phyloP scores from a whole-genome alignment of 2,329 filamentous ascomycete species.

The Polytolypa hystricis region DNA sequence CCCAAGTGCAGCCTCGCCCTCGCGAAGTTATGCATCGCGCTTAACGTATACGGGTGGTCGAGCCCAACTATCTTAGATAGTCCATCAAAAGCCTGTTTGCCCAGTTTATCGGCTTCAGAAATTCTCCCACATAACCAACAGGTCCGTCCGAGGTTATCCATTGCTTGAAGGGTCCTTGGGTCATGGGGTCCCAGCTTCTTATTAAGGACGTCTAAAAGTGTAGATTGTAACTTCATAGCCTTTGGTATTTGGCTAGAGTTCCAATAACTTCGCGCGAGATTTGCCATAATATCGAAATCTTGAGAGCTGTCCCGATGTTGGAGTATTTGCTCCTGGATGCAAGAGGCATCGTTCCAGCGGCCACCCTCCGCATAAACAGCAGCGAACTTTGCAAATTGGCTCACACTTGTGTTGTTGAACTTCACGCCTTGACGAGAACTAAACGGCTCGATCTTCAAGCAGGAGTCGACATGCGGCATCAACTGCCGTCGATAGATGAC shows the following conservation, averaged over 20 bases:
- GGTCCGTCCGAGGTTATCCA: conserved; percentile 20
- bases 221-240: conserved; percentile 10
- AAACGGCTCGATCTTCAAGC: conserved; percentile 6
- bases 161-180: conserved; percentile 19
- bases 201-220: conserved; percentile 8
- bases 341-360: conserved; percentile 6
- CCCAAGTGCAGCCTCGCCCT: conserved; percentile 7
- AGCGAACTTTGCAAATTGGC: conserved; percentile 7
- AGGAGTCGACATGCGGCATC: conserved; percentile 16
- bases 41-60: conserved; percentile 19
- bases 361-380: conserved; percentile 5
- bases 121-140: conserved; percentile 13
- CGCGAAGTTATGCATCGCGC: conserved; percentile 11
- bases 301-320: conserved; percentile 6
- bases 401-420: too few species aligned
- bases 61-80: conserved; percentile 14
- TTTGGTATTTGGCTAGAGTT: conserved; percentile 9
- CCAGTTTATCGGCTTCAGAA: conserved; percentile 12
- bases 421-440: conserved; percentile 8
- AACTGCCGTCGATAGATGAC: conserved; percentile 15
- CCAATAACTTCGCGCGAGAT: conserved; percentile 10
- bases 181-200: conserved; percentile 14
- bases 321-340: conserved; percentile 8
- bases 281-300: conserved; percentile 8
- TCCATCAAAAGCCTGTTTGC: conserved; percentile 12